These are phyloP conservation scores for Phaffia australis DNA, from an alignment of 768 basidiomycete genomes.

Conservation along the genomic window DNA sequence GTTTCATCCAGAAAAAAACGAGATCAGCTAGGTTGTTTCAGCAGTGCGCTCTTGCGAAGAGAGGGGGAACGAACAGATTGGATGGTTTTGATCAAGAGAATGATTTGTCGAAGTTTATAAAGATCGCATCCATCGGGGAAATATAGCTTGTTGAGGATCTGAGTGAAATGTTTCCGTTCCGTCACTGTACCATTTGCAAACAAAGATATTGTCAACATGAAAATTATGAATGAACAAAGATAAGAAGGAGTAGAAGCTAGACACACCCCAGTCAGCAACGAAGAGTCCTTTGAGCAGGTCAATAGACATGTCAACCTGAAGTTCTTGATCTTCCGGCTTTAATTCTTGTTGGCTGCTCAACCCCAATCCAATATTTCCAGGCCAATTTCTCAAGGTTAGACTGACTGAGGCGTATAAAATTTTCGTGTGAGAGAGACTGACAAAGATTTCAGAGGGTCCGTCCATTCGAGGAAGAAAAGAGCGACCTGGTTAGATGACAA, in stretches of 20 bases:
- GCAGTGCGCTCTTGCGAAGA: neutral
- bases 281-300: constrained; percentile 49
- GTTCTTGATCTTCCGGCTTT: constrained; percentile 38
- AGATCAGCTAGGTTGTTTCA: too few relatives aligned
- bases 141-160: constrained; percentile 53
- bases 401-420: neutral
- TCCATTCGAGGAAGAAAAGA: constrained; percentile 77
- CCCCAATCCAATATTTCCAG: neutral
- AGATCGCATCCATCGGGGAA: constrained; percentile 63
- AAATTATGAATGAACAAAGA: neutral
- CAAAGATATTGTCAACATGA: neutral
- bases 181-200: constrained; percentile 43
- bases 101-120: constrained; percentile 47
- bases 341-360: constrained; percentile 39
- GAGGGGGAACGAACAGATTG: constrained; percentile 37
- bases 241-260: neutral
- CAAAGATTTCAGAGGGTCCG: constrained; percentile 64
- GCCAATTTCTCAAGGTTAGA: neutral
- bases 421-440: constrained; percentile 28
- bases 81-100: constrained; percentile 10
- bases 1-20: constrained; percentile 33
- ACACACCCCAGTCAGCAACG: constrained; percentile 34
- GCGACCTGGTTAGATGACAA: constrained; percentile 61
- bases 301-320: constrained; percentile 53
- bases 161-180: constrained; percentile 54